Evolutionary conservation across 768 basidiomycete species (phyloP).

Genomic region (Leucosporidium creatinivorum): DNA sequence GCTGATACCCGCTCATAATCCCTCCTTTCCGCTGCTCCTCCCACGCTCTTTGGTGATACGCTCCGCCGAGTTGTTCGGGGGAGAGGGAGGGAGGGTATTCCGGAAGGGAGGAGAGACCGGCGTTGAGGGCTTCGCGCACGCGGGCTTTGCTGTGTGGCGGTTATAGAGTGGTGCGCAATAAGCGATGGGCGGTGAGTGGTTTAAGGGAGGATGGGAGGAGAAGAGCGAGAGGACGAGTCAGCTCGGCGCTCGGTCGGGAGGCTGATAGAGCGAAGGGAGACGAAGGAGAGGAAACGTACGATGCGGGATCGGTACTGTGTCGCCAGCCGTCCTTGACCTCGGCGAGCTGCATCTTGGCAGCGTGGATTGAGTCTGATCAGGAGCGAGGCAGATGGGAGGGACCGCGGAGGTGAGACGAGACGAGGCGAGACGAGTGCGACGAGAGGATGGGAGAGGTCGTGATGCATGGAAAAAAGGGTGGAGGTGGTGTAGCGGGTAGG

Average conservation of each 20-base stretch:
- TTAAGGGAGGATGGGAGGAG: too few species aligned
- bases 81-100: conserved; percentile 17
- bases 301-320: conserved; percentile 22
- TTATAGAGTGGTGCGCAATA: not conserved
- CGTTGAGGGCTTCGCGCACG: conserved; percentile 29
- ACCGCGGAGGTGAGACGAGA: too few species aligned
- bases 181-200: too few species aligned
- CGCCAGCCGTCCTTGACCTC: conserved; percentile 25
- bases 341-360: conserved; percentile 24
- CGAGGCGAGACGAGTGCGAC: too few species aligned
- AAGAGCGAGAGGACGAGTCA: too few species aligned
- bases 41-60: conserved; percentile 3
- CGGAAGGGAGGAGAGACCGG: conserved; percentile 20
- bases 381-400: too few species aligned
- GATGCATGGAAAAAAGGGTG: too few species aligned
- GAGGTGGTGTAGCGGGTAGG: too few species aligned
- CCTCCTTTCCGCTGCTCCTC: conserved; percentile 2
- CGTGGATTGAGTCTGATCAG: conserved; percentile 21
- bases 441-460: too few species aligned
- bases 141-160: conserved; percentile 13
- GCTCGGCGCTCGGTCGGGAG: too few species aligned
- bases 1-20: conserved; percentile 14
- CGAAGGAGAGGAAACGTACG: not conserved
- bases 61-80: conserved; percentile 14
- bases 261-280: too few species aligned